These are phyloP conservation scores for Mucuna pruriens DNA, from an alignment of 306 rosid genomes.

Conservation along the genomic window DNA sequence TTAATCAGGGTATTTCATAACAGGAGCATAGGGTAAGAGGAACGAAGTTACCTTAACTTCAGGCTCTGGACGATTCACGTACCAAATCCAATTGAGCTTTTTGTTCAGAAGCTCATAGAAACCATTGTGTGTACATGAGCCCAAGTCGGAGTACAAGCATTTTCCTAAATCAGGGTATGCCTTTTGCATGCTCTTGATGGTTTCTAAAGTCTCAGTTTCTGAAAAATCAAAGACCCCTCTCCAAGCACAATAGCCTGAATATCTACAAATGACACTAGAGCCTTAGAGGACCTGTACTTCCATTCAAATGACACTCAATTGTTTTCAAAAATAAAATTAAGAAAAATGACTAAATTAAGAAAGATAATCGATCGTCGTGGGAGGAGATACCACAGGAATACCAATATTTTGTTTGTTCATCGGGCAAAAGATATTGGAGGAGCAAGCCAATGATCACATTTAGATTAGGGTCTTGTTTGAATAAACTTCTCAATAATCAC, in stretches of 20 bases:
- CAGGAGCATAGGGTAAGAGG: not conserved
- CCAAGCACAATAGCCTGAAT: conserved; percentile 91
- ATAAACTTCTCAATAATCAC: too few species aligned
- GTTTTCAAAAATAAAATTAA: not conserved
- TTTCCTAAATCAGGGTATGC: conserved; percentile 82
- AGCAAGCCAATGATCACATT: not conserved
- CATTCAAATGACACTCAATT: not conserved
- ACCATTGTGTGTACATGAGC: conserved; percentile 63
- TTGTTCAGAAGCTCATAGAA: conserved; percentile 72
- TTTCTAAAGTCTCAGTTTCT: conserved; percentile 60
- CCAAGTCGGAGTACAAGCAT: conserved; percentile 79
- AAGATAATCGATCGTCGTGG: not conserved
- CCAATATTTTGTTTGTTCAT: not conserved
- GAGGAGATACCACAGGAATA: not conserved
- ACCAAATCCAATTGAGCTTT: conserved; percentile 88
- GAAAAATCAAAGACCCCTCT: conserved; percentile 84
- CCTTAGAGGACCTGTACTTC: not conserved
- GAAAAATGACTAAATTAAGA: not conserved
- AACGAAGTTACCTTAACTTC: conserved; percentile 56
- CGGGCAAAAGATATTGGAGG: not conserved
- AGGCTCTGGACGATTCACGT: conserved; percentile 80
- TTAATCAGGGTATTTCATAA: not conserved
- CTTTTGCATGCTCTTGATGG: conserved; percentile 51
- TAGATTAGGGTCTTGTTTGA: not conserved
- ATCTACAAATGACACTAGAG: conserved; percentile 48